Percentiles rank a stretch among this genome's conserved stretches.
Evolutionary conservation across 768 basidiomycete species (phyloP).

Genomic region (Melanogaster broomeanus): DNA sequence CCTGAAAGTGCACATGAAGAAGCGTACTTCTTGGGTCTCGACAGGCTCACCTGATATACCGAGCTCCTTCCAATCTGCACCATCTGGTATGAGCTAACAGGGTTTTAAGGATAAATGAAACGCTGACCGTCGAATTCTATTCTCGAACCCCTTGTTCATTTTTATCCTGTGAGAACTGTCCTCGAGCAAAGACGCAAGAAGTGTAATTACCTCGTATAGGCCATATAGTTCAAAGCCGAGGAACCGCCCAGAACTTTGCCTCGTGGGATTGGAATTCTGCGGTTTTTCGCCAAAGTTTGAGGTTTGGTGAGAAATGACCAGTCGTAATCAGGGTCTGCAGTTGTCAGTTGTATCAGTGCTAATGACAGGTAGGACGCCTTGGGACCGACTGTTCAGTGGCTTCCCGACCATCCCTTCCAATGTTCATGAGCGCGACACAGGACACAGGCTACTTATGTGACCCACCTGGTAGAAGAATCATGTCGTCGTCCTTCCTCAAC

Average conservation of each 20-base stretch:
- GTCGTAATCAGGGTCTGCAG: slow-evolving; percentile 16
- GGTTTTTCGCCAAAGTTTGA: slow-evolving; percentile 6
- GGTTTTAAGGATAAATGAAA: no score
- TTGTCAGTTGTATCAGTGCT: background rate
- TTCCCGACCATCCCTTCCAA: slow-evolving; percentile 9
- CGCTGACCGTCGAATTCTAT: slow-evolving; percentile 15
- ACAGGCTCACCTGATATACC: slow-evolving; percentile 14
- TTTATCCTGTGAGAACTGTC: background rate
- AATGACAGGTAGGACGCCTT: background rate
- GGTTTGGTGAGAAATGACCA: slow-evolving; percentile 13
- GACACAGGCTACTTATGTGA: background rate
- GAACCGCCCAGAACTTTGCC: slow-evolving; percentile 15
- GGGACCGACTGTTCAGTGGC: slow-evolving; percentile 8
- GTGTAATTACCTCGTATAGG: slow-evolving; percentile 9
- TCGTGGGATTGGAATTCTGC: slow-evolving; percentile 5
- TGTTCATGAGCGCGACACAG: background rate
- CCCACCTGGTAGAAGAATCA: slow-evolving; percentile 12
- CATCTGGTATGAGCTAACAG: background rate
- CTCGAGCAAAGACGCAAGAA: background rate
- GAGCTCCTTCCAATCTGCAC: slow-evolving; percentile 11
- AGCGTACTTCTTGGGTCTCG: background rate
- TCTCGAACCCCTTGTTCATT: slow-evolving; percentile 8
- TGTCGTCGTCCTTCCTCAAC: slow-evolving; percentile 11
- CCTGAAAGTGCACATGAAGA: slow-evolving; percentile 3
- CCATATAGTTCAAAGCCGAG: slow-evolving; percentile 16